phyloP scores from a whole-genome alignment of 495 filamentous ascomycete species.

The Neurospora sp. region DNA sequence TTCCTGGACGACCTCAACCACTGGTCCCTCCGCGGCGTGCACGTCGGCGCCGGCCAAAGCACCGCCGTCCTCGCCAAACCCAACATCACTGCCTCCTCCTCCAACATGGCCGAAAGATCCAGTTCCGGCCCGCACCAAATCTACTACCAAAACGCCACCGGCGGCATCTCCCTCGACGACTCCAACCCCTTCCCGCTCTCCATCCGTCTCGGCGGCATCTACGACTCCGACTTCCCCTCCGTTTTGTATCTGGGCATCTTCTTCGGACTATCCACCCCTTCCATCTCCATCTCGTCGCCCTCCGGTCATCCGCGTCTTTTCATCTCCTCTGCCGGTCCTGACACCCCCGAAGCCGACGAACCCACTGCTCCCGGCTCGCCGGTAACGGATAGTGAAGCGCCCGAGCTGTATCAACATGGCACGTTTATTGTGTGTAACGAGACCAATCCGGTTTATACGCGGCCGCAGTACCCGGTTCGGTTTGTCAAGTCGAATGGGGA shows the following conservation, averaged over 20 bases:
- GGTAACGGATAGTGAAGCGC: neutral
- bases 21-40: neutral
- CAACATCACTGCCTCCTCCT: neutral
- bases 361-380: neutral
- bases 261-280: neutral
- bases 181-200: neutral
- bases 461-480: neutral
- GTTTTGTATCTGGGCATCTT: neutral
- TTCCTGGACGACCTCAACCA: neutral
- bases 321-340: neutral
- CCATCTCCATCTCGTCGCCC: neutral
- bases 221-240: neutral
- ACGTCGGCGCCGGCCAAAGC: slow-evolving; percentile 3
- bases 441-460: neutral
- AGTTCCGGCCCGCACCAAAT: neutral
- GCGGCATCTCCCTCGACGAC: neutral
- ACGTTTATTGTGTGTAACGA: neutral
- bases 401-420: neutral
- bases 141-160: slow-evolving; percentile 5
- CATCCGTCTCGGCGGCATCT: neutral
- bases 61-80: neutral
- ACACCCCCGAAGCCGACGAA: neutral
- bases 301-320: neutral
- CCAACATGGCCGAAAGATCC: neutral
- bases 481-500: neutral